These are phyloP conservation scores for Penicillium coffeae DNA, from an alignment of 495 filamentous ascomycete genomes.

Conservation along the genomic window DNA sequence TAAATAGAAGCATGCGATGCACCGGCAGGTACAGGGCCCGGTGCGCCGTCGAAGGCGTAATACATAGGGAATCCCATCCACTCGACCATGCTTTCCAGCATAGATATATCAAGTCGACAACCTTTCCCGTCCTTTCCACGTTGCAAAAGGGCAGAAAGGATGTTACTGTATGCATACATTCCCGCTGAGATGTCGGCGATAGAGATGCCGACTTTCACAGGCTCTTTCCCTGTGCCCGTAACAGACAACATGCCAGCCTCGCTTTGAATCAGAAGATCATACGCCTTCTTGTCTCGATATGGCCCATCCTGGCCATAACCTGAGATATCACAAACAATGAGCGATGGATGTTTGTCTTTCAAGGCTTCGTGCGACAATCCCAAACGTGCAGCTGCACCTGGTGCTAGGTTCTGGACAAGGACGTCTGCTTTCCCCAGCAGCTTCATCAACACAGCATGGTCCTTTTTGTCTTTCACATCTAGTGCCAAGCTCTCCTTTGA, in stretches of 20 bases:
- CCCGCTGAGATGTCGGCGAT: conserved; percentile 51
- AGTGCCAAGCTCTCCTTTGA: conserved; percentile 49
- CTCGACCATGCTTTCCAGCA: conserved; percentile 53
- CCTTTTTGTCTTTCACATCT: conserved; percentile 40
- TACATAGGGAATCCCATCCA: conserved; percentile 56
- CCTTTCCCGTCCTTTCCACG: conserved; percentile 41
- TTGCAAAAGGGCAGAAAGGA: conserved; percentile 46
- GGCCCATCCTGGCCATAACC: conserved; percentile 50
- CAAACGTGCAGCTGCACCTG: conserved; percentile 44
- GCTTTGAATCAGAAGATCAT: conserved; percentile 53
- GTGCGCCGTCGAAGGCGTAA: conserved; percentile 40
- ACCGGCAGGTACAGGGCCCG: conserved; percentile 37
- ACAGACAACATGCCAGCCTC: conserved; percentile 51
- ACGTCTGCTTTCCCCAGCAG: conserved; percentile 46
- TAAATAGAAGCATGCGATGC: conserved; percentile 50
- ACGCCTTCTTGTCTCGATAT: conserved; percentile 53
- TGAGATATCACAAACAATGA: conserved; percentile 53
- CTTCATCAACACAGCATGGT: conserved; percentile 40
- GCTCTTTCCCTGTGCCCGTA: conserved; percentile 43
- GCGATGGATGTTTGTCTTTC: conserved; percentile 33
- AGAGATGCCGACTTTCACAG: conserved; percentile 48
- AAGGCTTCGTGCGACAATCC: conserved; percentile 43
- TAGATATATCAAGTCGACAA: conserved; percentile 47
- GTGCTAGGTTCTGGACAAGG: conserved; percentile 50
- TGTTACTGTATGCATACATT: conserved; percentile 49